These are phyloP conservation scores for Tanozyma kutaoensis DNA, from an alignment of 805 yeast genomes.

Conservation along the genomic window DNA sequence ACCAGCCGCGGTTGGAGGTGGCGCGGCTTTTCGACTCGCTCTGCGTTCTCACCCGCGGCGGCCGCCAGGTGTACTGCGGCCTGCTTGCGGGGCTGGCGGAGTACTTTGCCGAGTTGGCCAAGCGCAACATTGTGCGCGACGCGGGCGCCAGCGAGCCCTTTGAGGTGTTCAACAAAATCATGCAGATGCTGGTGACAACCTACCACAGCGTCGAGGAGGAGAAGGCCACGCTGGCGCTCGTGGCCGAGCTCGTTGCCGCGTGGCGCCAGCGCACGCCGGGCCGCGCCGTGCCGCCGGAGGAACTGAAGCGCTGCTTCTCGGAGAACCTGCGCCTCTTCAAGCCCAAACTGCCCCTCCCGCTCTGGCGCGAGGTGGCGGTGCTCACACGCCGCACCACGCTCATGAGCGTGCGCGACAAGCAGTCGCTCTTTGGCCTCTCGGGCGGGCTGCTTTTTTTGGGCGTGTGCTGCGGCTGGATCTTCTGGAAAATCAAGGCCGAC, in stretches of 20 bases:
- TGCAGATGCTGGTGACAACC: constrained; percentile 8
- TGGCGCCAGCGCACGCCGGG: constrained; percentile 4
- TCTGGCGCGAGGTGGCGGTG: constrained; percentile 14
- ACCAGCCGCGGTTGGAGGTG: constrained; percentile 77
- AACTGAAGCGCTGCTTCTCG: constrained; percentile 6
- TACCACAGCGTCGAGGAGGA: constrained; percentile 5
- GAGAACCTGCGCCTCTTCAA: constrained; percentile 8
- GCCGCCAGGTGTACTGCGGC: constrained; percentile 34
- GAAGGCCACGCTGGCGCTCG: constrained; percentile 2
- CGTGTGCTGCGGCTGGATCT: constrained; percentile 64
- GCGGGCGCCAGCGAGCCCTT: no score
- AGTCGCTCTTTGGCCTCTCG: constrained; percentile 20
- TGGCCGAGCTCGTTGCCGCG: constrained; percentile 3
- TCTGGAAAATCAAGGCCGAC: constrained; percentile 45
- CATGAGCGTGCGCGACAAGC: constrained; percentile 18
- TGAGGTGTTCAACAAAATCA: constrained; percentile 4
- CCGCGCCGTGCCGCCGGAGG: constrained; percentile 2
- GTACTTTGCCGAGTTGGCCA: constrained; percentile 28
- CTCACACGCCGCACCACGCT: constrained; percentile 22
- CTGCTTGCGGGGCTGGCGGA: constrained; percentile 27
- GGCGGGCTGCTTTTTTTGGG: constrained; percentile 38
- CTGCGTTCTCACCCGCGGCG: constrained; percentile 50
- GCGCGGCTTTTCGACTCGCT: constrained; percentile 54
- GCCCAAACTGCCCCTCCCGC: constrained; percentile 11
- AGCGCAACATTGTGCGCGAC: no score